Base-by-base conservation (phyloP, 2,329 filamentous ascomycete genomes). In the Aspergillus arachidicola region DNA sequence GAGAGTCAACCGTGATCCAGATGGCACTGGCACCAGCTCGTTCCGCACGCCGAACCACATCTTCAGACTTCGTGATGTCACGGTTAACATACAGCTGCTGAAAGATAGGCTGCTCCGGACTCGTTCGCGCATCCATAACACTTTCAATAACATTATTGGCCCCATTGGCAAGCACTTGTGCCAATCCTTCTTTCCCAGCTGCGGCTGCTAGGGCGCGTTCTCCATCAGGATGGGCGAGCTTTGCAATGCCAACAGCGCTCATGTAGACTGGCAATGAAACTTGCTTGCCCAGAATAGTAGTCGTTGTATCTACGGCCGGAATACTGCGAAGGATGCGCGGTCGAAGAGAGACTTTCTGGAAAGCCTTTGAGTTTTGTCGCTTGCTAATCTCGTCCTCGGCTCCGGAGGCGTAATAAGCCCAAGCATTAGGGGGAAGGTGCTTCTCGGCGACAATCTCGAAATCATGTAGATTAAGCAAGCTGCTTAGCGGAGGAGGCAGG, bases 361-460 rank as follows among this genome's bases (percentile, higher is more conserved):
- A 83, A 62, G 78, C 76, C 6, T 73, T 72, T 50, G 71, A 72
- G 65, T 83, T 84, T 30, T 78, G 72, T 26, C 76, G 75, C 57
- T 78, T 76, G n/a, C 82, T 84, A 38, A 81, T 72, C 58, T 82
- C 80, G 48, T 84, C 81, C 1, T 84, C 85, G 0, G 83, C 82
- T 1, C 81, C 84, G 1, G 80, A 82, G n/a, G 77, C 79, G 71
- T 84, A 85, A 58, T 78, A 79, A 4, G 75, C 74, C 75, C 75
- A 78, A n/a, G 74, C 72, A 19, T 73, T 74, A 4, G 64, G 64
- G 1, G 72, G 61, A 3, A 79, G 66, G 38, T 73, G 66, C 14
- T 62, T 62, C 51, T 75, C 62, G 3, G 78, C 78, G 3, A 76
- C 71, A n/a, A 67, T 62, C 56, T 80, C 77, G 55, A 80, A 80